A percentile compares a stretch with the other conserved stretches of the same genome.
phyloP scores from a whole-genome alignment of 192 early-diverging fungal species.

The Thoreauomyces humboldtii region DNA sequence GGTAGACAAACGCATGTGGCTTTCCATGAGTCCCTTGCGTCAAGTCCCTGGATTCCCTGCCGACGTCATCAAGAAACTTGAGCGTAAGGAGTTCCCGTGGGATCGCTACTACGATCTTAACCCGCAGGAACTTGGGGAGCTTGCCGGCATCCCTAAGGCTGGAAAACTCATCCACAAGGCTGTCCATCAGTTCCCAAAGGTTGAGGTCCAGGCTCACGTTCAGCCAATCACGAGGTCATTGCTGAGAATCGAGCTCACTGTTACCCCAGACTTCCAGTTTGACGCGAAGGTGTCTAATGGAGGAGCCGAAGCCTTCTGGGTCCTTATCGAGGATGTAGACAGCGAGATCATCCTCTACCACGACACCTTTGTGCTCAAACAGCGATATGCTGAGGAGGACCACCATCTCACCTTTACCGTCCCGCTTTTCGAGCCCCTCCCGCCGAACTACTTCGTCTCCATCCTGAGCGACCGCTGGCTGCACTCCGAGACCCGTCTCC shows the following conservation, averaged over 20 bases:
- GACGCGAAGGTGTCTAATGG: constrained; percentile 81
- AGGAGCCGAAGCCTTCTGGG: constrained; percentile 87
- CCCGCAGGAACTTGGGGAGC: constrained; percentile 90
- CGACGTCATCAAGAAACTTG: constrained; percentile 82
- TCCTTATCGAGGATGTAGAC: constrained; percentile 92
- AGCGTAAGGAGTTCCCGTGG: constrained; percentile 94
- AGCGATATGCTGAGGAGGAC: constrained; percentile 77
- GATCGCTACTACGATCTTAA: constrained; percentile 90
- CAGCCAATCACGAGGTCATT: constrained; percentile 92
- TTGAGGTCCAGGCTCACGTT: constrained; percentile 86
- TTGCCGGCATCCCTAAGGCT: constrained; percentile 79
- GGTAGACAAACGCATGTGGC: constrained; percentile 95
- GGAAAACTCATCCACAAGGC: constrained; percentile 87
- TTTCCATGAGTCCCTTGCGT: constrained; percentile 92
- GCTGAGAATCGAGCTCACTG: constrained; percentile 83
- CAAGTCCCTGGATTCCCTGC: constrained; percentile 79
- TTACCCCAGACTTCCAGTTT: constrained; percentile 94
- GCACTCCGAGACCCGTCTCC: constrained; percentile 83
- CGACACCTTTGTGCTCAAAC: constrained; percentile 89
- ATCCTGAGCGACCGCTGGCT: constrained; percentile 96
- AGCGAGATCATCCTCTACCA: constrained; percentile 83
- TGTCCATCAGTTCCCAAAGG: constrained; percentile 90
- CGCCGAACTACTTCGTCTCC: constrained; percentile 94
- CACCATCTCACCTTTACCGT: constrained; percentile 89
- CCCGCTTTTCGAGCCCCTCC: constrained; percentile 85